These are phyloP conservation scores for Cubamyces lactineus DNA, from an alignment of 768 basidiomycete species.

Conservation along the genomic window DNA sequence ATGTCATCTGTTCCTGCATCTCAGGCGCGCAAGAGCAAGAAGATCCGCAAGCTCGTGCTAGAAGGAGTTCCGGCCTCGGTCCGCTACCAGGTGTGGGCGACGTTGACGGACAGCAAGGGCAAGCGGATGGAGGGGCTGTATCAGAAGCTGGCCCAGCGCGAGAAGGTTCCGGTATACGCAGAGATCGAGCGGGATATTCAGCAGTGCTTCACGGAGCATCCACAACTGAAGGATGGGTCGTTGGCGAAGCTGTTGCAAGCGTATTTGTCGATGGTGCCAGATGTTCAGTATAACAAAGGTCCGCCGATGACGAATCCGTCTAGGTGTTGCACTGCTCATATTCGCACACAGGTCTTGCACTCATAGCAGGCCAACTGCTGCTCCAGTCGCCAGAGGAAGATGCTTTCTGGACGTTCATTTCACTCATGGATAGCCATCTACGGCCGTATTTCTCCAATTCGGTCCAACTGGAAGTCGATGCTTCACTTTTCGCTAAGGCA, in stretches of 20 bases:
- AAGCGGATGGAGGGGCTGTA: slow-evolving; percentile 73
- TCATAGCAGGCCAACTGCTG: slow-evolving; percentile 72
- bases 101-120: slow-evolving; percentile 76
- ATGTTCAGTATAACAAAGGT: slow-evolving; percentile 72
- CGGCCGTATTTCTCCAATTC: slow-evolving; percentile 72
- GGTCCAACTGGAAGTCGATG: slow-evolving; percentile 76
- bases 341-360: slow-evolving; percentile 55
- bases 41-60: slow-evolving; percentile 69
- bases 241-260: slow-evolving; percentile 61
- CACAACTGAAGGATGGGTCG: slow-evolving; percentile 58
- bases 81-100: slow-evolving; percentile 83
- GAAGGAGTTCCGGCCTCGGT: slow-evolving; percentile 85
- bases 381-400: slow-evolving; percentile 84
- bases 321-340: neutral
- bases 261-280: slow-evolving; percentile 85
- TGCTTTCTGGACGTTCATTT: slow-evolving; percentile 89
- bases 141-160: slow-evolving; percentile 59
- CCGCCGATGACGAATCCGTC: slow-evolving; percentile 11
- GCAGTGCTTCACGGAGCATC: slow-evolving; percentile 57
- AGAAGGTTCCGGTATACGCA: slow-evolving; percentile 48
- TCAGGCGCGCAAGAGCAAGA: slow-evolving; percentile 78
- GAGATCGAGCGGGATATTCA: slow-evolving; percentile 65
- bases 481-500: slow-evolving; percentile 67
- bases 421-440: slow-evolving; percentile 84
- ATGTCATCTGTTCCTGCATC: slow-evolving; percentile 59